phyloP scores from a whole-genome alignment of 345 rosid genomes.

The Jatropha curcas region DNA sequence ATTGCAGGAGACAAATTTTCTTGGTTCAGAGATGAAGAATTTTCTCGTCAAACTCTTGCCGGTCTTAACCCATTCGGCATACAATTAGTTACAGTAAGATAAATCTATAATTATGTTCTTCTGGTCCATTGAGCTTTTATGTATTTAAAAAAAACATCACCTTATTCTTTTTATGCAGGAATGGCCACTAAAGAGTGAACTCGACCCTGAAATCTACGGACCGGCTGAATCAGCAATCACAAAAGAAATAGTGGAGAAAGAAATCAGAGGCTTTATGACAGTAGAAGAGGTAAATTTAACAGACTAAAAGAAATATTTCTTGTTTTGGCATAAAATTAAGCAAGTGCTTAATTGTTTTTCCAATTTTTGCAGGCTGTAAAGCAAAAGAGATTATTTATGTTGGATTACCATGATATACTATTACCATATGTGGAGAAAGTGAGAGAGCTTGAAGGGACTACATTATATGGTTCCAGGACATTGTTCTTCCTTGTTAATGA shows the following conservation, averaged over 20 bases:
- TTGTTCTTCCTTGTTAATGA: slow-evolving; percentile 54
- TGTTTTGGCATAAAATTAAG: not conserved
- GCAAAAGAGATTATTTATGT: slow-evolving; percentile 11
- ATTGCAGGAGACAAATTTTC: slow-evolving; percentile 24
- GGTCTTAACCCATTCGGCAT: slow-evolving; percentile 69
- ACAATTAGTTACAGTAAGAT: slow-evolving; percentile 53
- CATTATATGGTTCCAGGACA: slow-evolving; percentile 66
- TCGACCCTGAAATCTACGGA: slow-evolving; percentile 65
- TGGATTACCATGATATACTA: slow-evolving; percentile 58
- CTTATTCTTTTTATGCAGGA: too few relatives aligned
- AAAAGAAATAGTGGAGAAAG: slow-evolving; percentile 43
- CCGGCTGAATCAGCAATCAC: slow-evolving; percentile 65
- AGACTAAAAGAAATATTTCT: not conserved
- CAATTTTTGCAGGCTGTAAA: slow-evolving; percentile 10
- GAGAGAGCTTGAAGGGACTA: slow-evolving; percentile 46
- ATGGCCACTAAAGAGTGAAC: slow-evolving; percentile 74
- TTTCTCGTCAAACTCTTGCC: slow-evolving; percentile 71
- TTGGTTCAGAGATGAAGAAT: slow-evolving; percentile 58
- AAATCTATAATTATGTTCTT: not conserved
- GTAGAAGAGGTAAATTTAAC: slow-evolving; percentile 46
- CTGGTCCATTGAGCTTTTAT: too few relatives aligned
- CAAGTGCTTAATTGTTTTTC: too few relatives aligned
- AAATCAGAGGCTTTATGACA: slow-evolving; percentile 55
- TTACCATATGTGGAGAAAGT: slow-evolving; percentile 67
- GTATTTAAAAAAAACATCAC: too few relatives aligned